A percentile compares a stretch with the other conserved stretches of the same genome.
Conservation (phyloP, 495 filamentous ascomycete species). For the Collariella sp. region DNA sequence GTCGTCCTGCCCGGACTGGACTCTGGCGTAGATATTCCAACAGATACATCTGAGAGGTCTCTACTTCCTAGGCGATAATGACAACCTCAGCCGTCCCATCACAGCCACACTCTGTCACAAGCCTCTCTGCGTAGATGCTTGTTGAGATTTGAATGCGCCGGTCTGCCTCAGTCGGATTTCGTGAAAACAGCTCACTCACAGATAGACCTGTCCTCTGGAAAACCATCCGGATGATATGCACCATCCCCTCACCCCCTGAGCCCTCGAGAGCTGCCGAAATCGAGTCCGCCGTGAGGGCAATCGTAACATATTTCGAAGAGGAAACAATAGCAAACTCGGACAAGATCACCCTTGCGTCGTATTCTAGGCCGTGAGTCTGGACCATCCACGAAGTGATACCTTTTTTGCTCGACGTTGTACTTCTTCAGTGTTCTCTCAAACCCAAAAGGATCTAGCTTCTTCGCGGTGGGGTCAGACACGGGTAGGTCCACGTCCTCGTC, state of each 20-base stretch:
- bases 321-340: background rate
- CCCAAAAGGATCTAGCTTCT: conserved; percentile 14
- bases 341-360: background rate
- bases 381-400: conserved; percentile 4
- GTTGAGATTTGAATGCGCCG: background rate
- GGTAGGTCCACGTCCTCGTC: conserved; percentile 18
- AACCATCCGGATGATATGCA: background rate
- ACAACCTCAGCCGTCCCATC: background rate
- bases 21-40: background rate
- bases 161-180: background rate
- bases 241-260: background rate
- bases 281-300: too few species aligned
- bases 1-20: too few species aligned
- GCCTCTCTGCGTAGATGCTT: background rate
- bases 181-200: background rate
- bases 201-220: background rate
- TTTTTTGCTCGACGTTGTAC: conserved; percentile 6
- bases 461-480: conserved; percentile 1
- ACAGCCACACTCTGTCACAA: background rate
- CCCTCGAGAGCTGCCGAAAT: too few species aligned
- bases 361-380: background rate
- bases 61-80: background rate
- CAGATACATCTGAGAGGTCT: background rate
- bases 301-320: background rate
- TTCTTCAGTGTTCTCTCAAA: conserved; percentile 13